phyloP scores from a whole-genome alignment of 306 rosid species.

The Glycine soja region DNA sequence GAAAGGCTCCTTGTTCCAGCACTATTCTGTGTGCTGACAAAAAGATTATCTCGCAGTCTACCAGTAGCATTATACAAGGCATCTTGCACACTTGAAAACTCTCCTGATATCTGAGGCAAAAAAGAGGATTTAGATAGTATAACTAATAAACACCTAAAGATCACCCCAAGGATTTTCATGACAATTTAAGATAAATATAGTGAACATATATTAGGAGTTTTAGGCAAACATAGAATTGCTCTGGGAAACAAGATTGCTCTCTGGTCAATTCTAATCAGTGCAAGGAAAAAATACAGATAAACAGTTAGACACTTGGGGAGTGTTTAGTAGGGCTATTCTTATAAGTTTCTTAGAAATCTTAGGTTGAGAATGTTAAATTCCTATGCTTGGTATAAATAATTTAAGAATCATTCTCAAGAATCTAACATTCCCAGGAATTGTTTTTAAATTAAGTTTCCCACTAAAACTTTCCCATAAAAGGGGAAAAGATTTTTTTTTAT shows the following conservation, averaged over 20 bases:
- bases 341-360: too few relatives aligned
- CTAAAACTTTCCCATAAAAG: too few relatives aligned
- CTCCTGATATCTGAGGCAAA: slow-evolving; percentile 80
- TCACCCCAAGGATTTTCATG: background rate
- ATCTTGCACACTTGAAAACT: slow-evolving; percentile 89
- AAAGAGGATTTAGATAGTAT: slow-evolving; percentile 30
- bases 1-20: slow-evolving; percentile 66
- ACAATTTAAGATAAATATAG: background rate
- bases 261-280: background rate
- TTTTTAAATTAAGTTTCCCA: too few relatives aligned
- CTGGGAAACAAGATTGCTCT: background rate
- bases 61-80: slow-evolving; percentile 93
- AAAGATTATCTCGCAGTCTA: slow-evolving; percentile 85
- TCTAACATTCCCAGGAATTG: too few relatives aligned
- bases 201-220: slow-evolving; percentile 25
- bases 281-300: background rate
- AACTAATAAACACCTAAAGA: slow-evolving; percentile 29
- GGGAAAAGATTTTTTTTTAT: too few relatives aligned
- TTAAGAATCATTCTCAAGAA: too few relatives aligned
- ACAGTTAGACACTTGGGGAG: background rate
- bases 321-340: too few relatives aligned
- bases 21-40: slow-evolving; percentile 62
- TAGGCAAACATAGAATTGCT: slow-evolving; percentile 27
- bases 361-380: too few relatives aligned
- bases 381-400: too few relatives aligned